phyloP scores from a whole-genome alignment of 2,329 filamentous ascomycete species.

The Alternaria triticimaculans region DNA sequence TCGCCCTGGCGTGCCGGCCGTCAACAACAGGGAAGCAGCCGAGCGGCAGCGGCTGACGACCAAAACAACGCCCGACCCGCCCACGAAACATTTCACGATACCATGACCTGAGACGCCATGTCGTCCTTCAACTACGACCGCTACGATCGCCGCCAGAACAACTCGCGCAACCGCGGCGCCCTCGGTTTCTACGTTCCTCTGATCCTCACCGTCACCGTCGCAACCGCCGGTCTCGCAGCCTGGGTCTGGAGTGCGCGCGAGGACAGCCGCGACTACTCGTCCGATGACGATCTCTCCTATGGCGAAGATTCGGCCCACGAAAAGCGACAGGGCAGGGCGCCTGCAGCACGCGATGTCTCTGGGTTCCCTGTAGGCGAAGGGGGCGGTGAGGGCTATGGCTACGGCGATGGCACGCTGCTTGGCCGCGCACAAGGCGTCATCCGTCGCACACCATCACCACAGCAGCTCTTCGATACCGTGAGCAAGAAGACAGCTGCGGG shows the following conservation, averaged over 20 bases:
- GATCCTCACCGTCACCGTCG: conserved; percentile 83
- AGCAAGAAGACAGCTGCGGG: conserved; percentile 82
- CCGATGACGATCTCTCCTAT: conserved; percentile 54
- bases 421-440: conserved; percentile 81
- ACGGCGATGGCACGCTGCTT: conserved; percentile 67
- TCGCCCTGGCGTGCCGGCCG: conserved; percentile 7
- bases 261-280: conserved; percentile 73
- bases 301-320: conserved; percentile 49
- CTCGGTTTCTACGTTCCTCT: conserved; percentile 90
- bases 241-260: conserved; percentile 94
- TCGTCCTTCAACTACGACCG: conserved; percentile 63
- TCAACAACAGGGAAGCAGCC: conserved; percentile 14
- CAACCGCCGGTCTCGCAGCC: conserved; percentile 82
- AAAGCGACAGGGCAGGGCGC: conserved; percentile 28
- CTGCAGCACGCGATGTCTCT: conserved; percentile 23
- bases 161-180: conserved; percentile 62
- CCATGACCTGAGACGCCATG: conserved; percentile 35
- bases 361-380: conserved; percentile 36
- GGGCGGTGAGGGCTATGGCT: conserved; percentile 21
- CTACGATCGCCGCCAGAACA: conserved; percentile 55
- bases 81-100: conserved; percentile 17
- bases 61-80: conserved; percentile 7
- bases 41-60: conserved; percentile 6
- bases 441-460: conserved; percentile 81
- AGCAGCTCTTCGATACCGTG: conserved; percentile 85